Conservation (phyloP, 1,139 yeast genomes). For the Yamadazyma songkhlaensis region DNA sequence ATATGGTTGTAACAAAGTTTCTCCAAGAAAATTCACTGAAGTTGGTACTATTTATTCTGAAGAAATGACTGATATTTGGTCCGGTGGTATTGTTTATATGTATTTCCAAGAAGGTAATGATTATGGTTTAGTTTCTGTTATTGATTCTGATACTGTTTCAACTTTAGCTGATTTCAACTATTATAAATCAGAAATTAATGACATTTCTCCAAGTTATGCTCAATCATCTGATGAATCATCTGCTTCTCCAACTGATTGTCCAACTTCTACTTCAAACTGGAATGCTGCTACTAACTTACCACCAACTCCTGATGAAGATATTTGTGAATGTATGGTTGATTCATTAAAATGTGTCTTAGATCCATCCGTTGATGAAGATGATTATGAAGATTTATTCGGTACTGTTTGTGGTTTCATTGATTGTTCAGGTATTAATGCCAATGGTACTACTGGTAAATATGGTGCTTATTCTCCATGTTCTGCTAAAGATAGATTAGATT, state of each 20-base stretch:
- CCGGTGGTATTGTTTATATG: conserved; percentile 91
- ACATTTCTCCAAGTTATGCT: conserved; percentile 37
- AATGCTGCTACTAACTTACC: conserved; percentile 39
- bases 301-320: conserved; percentile 41
- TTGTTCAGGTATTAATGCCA: conserved; percentile 35
- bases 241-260: conserved; percentile 34
- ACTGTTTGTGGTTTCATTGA: conserved; percentile 32
- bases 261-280: conserved; percentile 36
- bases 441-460: conserved; percentile 38
- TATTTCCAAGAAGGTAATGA: conserved; percentile 78
- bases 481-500: conserved; percentile 38
- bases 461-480: conserved; percentile 43
- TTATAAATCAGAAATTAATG: conserved; percentile 57
- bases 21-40: conserved; percentile 67
- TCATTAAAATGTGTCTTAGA: conserved; percentile 37
- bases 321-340: conserved; percentile 37
- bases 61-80: conserved; percentile 66
- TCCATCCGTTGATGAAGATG: conserved; percentile 25
- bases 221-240: conserved; percentile 22
- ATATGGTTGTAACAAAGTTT: conserved; percentile 67
- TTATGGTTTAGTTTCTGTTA: conserved; percentile 71
- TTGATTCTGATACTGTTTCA: conserved; percentile 31
- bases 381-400: conserved; percentile 35
- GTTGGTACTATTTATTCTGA: conserved; percentile 48
- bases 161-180: conserved; percentile 46